A percentile compares a stretch with the other conserved stretches of the same genome.
phyloP scores from a whole-genome alignment of 2,329 filamentous ascomycete species.

The Ceratocystiopsis sp. region DNA sequence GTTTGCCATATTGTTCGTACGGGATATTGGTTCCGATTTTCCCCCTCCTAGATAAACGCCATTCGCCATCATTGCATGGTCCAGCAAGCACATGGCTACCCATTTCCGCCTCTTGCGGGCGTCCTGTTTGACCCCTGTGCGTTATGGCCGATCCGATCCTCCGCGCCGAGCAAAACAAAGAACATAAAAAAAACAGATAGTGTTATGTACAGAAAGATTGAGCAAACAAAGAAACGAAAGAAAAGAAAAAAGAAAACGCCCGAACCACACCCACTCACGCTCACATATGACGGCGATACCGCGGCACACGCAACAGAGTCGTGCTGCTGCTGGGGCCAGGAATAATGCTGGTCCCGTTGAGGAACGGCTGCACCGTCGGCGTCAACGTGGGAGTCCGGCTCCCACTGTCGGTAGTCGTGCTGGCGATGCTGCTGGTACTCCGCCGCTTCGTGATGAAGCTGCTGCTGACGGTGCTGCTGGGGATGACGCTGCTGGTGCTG shows the following conservation, averaged over 20 bases:
- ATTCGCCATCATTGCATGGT: too few species aligned
- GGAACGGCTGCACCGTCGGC: conserved; percentile 1
- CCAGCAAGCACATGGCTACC: too few species aligned
- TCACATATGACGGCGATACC: neutral
- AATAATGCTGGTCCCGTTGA: neutral
- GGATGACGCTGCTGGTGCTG: too few species aligned
- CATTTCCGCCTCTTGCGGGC: too few species aligned
- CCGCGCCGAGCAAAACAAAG: neutral
- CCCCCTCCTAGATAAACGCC: too few species aligned
- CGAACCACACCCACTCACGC: too few species aligned
- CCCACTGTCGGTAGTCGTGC: neutral
- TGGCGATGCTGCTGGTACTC: neutral
- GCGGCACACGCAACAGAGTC: neutral
- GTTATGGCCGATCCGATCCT: too few species aligned
- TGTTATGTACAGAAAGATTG: neutral
- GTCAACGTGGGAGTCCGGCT: neutral
- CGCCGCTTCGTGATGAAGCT: too few species aligned
- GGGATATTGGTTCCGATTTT: too few species aligned
- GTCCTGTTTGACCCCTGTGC: too few species aligned
- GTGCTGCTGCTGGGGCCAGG: neutral
- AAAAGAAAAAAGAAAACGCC: neutral
- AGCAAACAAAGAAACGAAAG: neutral
- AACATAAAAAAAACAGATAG: neutral
- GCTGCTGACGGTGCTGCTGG: too few species aligned
- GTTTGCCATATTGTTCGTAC: too few species aligned